A percentile compares a stretch with the other conserved stretches of the same genome.
These are phyloP conservation scores for Musa itinerans DNA, from an alignment of 176 grass and related monocot genomes.

Conservation along the genomic window DNA sequence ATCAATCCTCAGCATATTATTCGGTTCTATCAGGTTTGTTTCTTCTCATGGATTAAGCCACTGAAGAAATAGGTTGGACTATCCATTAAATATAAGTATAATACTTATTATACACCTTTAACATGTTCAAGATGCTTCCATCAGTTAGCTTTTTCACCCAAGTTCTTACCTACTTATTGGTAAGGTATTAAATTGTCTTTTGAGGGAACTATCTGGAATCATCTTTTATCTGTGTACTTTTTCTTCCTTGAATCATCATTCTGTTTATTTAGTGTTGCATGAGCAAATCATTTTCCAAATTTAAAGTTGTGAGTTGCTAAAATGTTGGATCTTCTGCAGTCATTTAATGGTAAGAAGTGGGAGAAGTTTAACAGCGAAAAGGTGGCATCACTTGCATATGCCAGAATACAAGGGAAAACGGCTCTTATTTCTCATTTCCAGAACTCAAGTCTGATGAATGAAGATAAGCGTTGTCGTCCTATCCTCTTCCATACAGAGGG, in stretches of 20 bases:
- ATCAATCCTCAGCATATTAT: conserved; percentile 80
- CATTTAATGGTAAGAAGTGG: conserved; percentile 91
- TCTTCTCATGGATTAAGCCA: neutral
- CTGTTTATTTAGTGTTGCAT: neutral
- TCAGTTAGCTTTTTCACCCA: neutral
- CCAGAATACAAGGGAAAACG: conserved; percentile 77
- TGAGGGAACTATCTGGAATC: no score
- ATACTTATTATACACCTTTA: neutral
- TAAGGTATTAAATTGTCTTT: neutral
- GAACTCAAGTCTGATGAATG: conserved; percentile 98
- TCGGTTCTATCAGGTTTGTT: conserved; percentile 72
- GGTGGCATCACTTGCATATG: conserved; percentile 91
- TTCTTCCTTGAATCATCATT: neutral
- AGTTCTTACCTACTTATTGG: neutral
- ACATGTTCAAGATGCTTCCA: neutral
- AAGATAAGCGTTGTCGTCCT: conserved; percentile 80
- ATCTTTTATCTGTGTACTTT: neutral
- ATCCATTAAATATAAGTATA: neutral
- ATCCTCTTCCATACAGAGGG: conserved; percentile 90
- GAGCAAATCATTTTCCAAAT: neutral
- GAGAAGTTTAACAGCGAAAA: conserved; percentile 95
- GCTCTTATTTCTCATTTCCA: conserved; percentile 85
- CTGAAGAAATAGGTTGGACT: neutral
- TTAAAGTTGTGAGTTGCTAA: neutral
- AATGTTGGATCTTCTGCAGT: conserved; percentile 36